A percentile compares a stretch with the other conserved stretches of the same genome.
phyloP scores from a whole-genome alignment of 768 basidiomycete genomes.

The Coprinellus micaceus region DNA sequence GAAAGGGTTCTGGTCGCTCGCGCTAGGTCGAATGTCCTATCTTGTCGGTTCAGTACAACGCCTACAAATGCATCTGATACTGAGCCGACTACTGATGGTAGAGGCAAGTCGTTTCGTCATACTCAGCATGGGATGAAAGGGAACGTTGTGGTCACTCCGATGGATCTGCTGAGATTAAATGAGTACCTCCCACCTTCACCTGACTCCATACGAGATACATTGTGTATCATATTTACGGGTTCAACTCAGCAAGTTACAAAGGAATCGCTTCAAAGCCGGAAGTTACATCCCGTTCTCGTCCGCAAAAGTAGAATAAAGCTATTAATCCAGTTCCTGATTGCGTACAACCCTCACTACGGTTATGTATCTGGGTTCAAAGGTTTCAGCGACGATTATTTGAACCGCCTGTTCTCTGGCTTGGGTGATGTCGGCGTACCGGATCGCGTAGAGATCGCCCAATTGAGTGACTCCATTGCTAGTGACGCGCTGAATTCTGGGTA shows the following conservation, averaged over 20 bases:
- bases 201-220: not conserved
- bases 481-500: not conserved
- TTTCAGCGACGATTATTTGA: not conserved
- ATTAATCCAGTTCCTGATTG: constrained; percentile 1
- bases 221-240: not conserved
- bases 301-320: not conserved
- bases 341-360: not conserved
- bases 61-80: too few relatives aligned
- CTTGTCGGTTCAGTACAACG: not conserved
- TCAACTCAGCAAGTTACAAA: not conserved
- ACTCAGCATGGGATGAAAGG: not conserved
- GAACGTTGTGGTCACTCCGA: not conserved
- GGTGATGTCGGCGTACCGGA: not conserved
- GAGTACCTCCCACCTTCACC: not conserved
- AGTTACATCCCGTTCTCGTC: not conserved
- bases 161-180: not conserved
- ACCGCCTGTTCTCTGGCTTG: not conserved
- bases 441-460: not conserved
- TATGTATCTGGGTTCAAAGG: not conserved
- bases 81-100: too few relatives aligned
- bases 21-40: not conserved
- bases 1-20: not conserved
- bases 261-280: not conserved
- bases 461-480: not conserved
- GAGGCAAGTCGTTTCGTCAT: too few relatives aligned